Evolutionary conservation across 108 stramenopile species (phyloP).

Genomic region (Skeletonema potamos): DNA sequence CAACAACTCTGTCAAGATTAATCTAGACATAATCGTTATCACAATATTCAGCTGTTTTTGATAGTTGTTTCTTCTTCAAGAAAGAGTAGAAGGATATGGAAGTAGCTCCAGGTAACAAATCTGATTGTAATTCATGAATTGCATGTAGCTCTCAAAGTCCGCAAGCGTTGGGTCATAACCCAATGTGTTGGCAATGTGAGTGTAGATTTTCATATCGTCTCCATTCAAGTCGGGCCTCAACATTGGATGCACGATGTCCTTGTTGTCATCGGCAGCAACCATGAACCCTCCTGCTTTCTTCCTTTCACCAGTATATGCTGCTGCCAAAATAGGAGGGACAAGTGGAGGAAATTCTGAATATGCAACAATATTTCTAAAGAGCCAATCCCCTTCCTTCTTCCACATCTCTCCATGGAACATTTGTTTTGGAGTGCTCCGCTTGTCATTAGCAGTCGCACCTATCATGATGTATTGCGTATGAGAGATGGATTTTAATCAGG

Average conservation of each 20-base stretch:
- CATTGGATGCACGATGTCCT: conserved; percentile 13
- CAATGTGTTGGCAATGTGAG: conserved; percentile 7
- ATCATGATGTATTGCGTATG: no score
- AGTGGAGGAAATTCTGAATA: conserved; percentile 34
- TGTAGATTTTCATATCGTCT: conserved; percentile 10
- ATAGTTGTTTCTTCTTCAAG: no score
- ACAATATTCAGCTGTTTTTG: no score
- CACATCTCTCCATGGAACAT: neutral
- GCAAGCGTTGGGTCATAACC: neutral
- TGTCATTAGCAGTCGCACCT: neutral
- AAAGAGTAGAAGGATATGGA: neutral
- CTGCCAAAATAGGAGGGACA: conserved; percentile 13
- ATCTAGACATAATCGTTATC: no score
- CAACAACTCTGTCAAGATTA: no score
- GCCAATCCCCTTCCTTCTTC: neutral
- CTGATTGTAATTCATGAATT: conserved; percentile 40
- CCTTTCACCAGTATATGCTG: neutral
- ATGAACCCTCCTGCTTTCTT: conserved; percentile 10
- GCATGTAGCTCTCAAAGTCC: conserved; percentile 16
- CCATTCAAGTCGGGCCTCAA: conserved; percentile 14
- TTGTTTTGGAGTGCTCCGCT: conserved; percentile 16
- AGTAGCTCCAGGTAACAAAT: conserved; percentile 25
- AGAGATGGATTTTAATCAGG: no score
- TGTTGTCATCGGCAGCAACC: conserved; percentile 1
- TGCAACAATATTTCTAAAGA: neutral